Conservation (phyloP, 108 stramenopile species). For the Fistulifera pelliculosa region DNA sequence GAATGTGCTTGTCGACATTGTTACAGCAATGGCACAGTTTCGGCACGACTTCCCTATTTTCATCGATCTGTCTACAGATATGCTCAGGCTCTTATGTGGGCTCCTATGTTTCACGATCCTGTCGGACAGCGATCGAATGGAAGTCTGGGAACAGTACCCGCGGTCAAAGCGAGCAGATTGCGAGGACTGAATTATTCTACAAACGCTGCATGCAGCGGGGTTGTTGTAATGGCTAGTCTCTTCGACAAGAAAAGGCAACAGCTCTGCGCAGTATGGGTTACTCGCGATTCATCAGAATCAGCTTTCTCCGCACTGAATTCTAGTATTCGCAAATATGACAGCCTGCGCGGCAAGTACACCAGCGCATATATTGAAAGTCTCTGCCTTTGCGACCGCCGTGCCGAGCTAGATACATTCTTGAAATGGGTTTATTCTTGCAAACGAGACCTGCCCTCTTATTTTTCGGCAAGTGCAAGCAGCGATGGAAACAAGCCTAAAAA, state of each 20-base stretch:
- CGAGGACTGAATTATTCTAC: conserved; percentile 41
- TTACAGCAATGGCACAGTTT: conserved; percentile 55
- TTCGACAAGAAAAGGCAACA: conserved; percentile 75
- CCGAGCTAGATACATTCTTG: conserved; percentile 51
- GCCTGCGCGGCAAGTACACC: conserved; percentile 71
- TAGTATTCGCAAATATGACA: conserved; percentile 70
- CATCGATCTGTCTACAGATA: conserved; percentile 79
- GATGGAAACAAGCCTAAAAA: conserved; percentile 35
- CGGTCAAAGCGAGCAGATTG: conserved; percentile 31
- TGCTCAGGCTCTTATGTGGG: conserved; percentile 76
- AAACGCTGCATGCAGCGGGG: conserved; percentile 42
- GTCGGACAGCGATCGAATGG: conserved; percentile 12
- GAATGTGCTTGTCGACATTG: conserved; percentile 59
- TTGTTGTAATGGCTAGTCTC: conserved; percentile 37
- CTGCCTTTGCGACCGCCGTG: conserved; percentile 24
- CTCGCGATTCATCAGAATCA: conserved; percentile 44
- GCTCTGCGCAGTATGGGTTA: conserved; percentile 80
- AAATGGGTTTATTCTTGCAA: conserved; percentile 26
- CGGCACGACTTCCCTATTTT: conserved; percentile 56
- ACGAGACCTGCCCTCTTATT: conserved; percentile 66
- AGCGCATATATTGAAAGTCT: conserved; percentile 56
- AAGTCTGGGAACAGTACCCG: conserved; percentile 37
- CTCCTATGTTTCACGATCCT: conserved; percentile 60
- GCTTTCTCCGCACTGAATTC: conserved; percentile 72
- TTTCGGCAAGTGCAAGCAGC: conserved; percentile 50